Evolutionary conservation across 1,139 yeast genomes (phyloP).

Genomic region (Yamadazyma diospyri): DNA sequence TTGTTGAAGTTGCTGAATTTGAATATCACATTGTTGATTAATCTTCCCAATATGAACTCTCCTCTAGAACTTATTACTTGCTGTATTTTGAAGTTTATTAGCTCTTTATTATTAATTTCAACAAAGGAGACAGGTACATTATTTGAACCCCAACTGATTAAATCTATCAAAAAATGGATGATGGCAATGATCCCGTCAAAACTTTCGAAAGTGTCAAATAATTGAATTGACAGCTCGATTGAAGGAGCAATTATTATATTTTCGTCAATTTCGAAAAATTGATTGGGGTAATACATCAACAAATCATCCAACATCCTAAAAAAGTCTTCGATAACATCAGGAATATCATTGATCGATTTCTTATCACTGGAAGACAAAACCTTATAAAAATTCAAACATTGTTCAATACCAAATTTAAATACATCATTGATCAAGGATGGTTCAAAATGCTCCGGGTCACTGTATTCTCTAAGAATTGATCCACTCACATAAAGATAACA

Average conservation of each 20-base stretch:
- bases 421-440: slow-evolving; percentile 32
- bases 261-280: slow-evolving; percentile 51
- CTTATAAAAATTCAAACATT: slow-evolving; percentile 40
- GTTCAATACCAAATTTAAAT: slow-evolving; percentile 49
- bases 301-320: slow-evolving; percentile 81
- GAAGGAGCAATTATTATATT: slow-evolving; percentile 47
- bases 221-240: slow-evolving; percentile 57
- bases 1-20: slow-evolving; percentile 50
- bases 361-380: slow-evolving; percentile 19
- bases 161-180: slow-evolving; percentile 73
- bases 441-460: slow-evolving; percentile 49
- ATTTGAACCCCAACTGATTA: slow-evolving; percentile 79
- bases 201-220: slow-evolving; percentile 56
- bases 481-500: slow-evolving; percentile 93
- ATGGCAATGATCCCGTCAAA: slow-evolving; percentile 68
- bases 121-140: slow-evolving; percentile 74
- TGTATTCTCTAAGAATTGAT: slow-evolving; percentile 71
- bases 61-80: slow-evolving; percentile 56
- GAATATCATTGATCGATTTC: slow-evolving; percentile 36
- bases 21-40: slow-evolving; percentile 66
- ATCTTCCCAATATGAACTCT: slow-evolving; percentile 47
- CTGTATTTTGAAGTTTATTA: slow-evolving; percentile 49
- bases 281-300: slow-evolving; percentile 71
- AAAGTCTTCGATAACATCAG: slow-evolving; percentile 85
- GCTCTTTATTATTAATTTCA: slow-evolving; percentile 41